These are phyloP conservation scores for Echium plantagineum DNA, from an alignment of 257 asterid species.

Conservation along the genomic window DNA sequence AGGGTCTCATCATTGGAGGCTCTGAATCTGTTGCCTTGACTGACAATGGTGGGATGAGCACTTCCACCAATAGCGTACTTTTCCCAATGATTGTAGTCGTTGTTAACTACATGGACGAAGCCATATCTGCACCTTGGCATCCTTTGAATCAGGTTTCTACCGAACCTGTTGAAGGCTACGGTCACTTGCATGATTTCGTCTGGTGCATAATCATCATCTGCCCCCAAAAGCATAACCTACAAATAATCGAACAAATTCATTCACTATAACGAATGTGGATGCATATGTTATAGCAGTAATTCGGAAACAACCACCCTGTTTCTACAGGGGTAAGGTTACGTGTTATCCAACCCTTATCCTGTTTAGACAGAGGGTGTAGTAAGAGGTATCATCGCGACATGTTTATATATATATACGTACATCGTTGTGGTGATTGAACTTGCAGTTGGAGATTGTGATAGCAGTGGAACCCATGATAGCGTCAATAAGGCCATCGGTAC, in stretches of 20 bases:
- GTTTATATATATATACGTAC: no score
- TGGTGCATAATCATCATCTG: conserved; percentile 30
- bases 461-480: conserved; percentile 80
- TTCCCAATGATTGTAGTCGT: conserved; percentile 57
- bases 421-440: conserved; percentile 67
- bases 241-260: no score
- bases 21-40: conserved; percentile 84
- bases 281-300: no score
- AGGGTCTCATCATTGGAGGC: conserved; percentile 37
- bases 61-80: conserved; percentile 87
- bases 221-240: conserved; percentile 82
- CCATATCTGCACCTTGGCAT: conserved; percentile 87
- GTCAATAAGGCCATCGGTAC: conserved; percentile 61
- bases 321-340: no score
- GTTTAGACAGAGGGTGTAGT: no score
- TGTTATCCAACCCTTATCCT: no score
- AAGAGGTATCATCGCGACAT: no score
- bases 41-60: conserved; percentile 57
- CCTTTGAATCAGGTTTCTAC: conserved; percentile 59
- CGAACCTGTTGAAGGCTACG: conserved; percentile 61
- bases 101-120: conserved; percentile 75
- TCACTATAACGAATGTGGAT: no score
- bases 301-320: no score
- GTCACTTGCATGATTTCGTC: conserved; percentile 74
- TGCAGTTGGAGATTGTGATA: conserved; percentile 76